These are phyloP conservation scores for Wickerhamiella azyma DNA, from an alignment of 805 yeast species.

Conservation along the genomic window DNA sequence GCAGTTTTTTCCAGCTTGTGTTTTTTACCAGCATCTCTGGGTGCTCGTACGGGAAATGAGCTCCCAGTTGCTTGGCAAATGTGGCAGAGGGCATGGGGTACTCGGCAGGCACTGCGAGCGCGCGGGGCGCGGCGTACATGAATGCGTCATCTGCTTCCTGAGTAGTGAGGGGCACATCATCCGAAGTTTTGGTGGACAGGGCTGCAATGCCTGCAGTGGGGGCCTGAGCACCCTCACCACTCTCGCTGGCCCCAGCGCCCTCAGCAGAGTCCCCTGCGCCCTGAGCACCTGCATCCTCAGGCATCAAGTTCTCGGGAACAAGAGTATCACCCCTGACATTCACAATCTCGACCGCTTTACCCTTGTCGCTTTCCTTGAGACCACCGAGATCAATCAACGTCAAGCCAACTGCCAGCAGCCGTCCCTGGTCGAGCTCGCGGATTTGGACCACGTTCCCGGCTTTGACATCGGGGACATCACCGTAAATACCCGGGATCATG, in stretches of 20 bases:
- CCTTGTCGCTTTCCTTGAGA: conserved; percentile 46
- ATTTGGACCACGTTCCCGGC: conserved; percentile 59
- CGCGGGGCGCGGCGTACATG: conserved; percentile 53
- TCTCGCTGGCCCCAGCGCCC: conserved; percentile 3
- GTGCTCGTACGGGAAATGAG: conserved; percentile 47
- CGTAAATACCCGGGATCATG: conserved; percentile 34
- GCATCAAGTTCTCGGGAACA: conserved; percentile 36
- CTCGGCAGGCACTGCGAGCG: conserved; percentile 34
- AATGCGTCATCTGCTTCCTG: conserved; percentile 42
- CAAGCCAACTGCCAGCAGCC: conserved; percentile 17
- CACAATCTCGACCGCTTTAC: conserved; percentile 64
- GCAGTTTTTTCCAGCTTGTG: conserved; percentile 80
- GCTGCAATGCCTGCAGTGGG: background rate
- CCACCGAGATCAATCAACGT: conserved; percentile 29
- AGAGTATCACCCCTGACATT: conserved; percentile 60
- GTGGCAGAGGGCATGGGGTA: conserved; percentile 61
- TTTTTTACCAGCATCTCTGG: conserved; percentile 41
- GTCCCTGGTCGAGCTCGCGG: conserved; percentile 35
- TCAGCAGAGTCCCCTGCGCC: too few relatives aligned
- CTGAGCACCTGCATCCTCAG: conserved; percentile 24
- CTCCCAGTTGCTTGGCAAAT: conserved; percentile 47
- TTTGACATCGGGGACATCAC: conserved; percentile 40
- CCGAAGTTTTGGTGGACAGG: background rate
- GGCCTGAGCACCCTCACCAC: conserved; percentile 9
- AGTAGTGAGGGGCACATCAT: conserved; percentile 8